Evolutionary conservation across 2,329 filamentous ascomycete species (phyloP), one percentile per base, ranked within the genome.

Genomic region (Claviceps africana): DNA sequence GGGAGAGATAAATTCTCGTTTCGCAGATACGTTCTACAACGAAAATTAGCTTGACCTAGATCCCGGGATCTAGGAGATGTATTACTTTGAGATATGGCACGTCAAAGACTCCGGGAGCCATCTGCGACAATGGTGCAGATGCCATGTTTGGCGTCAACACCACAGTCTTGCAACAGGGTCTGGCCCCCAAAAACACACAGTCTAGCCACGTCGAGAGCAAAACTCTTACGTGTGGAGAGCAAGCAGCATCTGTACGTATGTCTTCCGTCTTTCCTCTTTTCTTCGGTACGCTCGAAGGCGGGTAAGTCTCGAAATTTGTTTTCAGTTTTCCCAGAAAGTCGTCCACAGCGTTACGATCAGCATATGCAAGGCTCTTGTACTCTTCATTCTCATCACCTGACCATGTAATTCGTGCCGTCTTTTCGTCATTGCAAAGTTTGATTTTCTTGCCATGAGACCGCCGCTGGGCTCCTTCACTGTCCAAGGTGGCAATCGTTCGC

Each of bases 91-190:
- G 58, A 57, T 69, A 68, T 17, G 59, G 56, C 28, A 65, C 57
- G 48, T 69, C 57, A 30, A 71, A 70, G 17, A 70, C 65, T 17
- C 65, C 65, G 0, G 69, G 69, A 4, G 61, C 60, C 6, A 70
- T 46, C 2, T 52, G 53, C 2, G 56, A 55, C 10, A 71, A 57
- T 8, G 63, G 59, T 13, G 56, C 55, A 3, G 56, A 43, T 17
- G 55, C 43, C 11, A 45, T 57, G n/a, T 52, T 53, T 2, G 57
- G 52, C 6, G 53, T 19, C 1, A 62, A 50, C 45, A 51, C 54
- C 6, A 67, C 53, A 1, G 58, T 59, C 39, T 54, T 58, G 10
- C 57, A 57, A 30, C 51, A 59, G 45, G 56, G 60, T 3, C 46
- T 54, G 9, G 55, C 55, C 1, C 64, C 65, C 10, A 63, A 39